Conservation (phyloP, 257 asterid genomes). For the Scutellaria barbata region DNA sequence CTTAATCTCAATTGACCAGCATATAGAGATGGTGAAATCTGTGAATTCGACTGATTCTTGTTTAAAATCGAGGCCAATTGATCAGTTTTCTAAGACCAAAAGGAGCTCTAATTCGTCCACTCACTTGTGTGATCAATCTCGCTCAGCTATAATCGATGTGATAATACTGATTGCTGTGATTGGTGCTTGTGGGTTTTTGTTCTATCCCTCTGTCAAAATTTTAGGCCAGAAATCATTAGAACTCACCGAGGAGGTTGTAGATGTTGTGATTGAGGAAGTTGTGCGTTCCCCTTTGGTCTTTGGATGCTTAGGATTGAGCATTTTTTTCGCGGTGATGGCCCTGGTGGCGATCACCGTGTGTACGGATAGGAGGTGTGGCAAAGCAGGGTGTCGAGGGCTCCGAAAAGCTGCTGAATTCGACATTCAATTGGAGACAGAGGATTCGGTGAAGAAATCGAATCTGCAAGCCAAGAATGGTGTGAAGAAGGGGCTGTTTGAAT, state of each 20-base stretch:
- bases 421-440: conserved; percentile 88
- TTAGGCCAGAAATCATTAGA: conserved; percentile 46
- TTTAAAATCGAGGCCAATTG: conserved; percentile 60
- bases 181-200: conserved; percentile 64
- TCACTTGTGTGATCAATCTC: conserved; percentile 73
- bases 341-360: conserved; percentile 54
- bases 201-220: conserved; percentile 62
- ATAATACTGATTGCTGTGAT: conserved; percentile 72
- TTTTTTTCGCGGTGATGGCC: conserved; percentile 60
- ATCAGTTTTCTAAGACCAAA: conserved; percentile 53
- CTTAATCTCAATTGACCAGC: conserved; percentile 65
- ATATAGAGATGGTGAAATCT: conserved; percentile 63
- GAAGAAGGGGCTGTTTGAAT: conserved; percentile 70
- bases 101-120: conserved; percentile 37
- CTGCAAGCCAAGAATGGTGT: conserved; percentile 44
- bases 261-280: conserved; percentile 64
- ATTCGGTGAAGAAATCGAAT: conserved; percentile 57
- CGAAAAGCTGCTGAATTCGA: conserved; percentile 88
- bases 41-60: conserved; percentile 53
- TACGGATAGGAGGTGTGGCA: conserved; percentile 68
- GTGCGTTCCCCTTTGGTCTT: conserved; percentile 67
- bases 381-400: conserved; percentile 77
- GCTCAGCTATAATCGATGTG: conserved; percentile 69
- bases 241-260: conserved; percentile 51
- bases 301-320: conserved; percentile 73